Evolutionary conservation across 2,329 filamentous ascomycete species (phyloP), one percentile per base, ranked within the genome.

Genomic region (Bipolaris victoriae): DNA sequence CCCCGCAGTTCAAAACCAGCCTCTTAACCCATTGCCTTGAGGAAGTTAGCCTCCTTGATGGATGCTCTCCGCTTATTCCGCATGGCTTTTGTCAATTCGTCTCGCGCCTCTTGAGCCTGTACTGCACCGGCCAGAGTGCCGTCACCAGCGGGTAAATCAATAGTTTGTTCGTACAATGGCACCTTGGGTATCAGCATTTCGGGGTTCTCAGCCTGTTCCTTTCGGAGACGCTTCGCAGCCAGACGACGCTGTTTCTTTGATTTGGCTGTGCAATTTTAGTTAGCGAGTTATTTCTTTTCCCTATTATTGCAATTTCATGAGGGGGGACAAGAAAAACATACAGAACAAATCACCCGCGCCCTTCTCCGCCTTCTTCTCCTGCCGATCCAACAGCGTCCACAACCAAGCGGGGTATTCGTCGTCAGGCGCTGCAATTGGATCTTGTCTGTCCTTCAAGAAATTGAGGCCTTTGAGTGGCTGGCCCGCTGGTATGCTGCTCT

Each of bases 21-120:
- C 22, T 3, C 43, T 56, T 78, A 81, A 9, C 78, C 71, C 89
- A 93, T 91, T 41, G 87, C 86, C 84, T 89, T 90, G 78, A 95
- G 84, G 83, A 92, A 95, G 80, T 95, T 95, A 73, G 78, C 79
- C 82, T 95, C 91, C 86, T 93, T 94, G 72, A 95, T 95, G 78
- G 83, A 85, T 58, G 84, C 85, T 78, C 88, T 86, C 73, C 90
- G 83, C 80, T 92, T 89, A 75, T 84, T 84, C 71, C 90, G 85
- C 89, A 92, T 88, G 33, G 87, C 87, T 78, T 82, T 85, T 64
- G 83, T 89, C 69, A 93, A 79, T 67, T 88, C 86, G 61, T 83
- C 81, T 72, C 90, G 82, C 72, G 84, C 81, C 29, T 72, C 68
- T 33, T 73, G 73, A 1, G 82, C 83, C 60, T 80, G 70, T 44